These are phyloP conservation scores for Boletus barrowsii DNA, from an alignment of 768 basidiomycete species.

Conservation along the genomic window DNA sequence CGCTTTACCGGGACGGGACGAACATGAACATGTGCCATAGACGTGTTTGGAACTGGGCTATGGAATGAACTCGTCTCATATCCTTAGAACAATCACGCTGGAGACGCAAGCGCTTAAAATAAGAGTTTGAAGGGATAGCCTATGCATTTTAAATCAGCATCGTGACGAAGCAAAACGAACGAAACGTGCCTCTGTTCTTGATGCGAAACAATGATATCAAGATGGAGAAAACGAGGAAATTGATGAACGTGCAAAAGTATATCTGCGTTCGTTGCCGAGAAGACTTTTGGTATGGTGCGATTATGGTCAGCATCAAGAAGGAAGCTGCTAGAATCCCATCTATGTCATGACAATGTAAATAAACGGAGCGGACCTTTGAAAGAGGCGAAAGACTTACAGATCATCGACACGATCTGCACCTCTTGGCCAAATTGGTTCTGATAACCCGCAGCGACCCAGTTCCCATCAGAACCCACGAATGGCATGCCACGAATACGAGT, in stretches of 20 bases:
- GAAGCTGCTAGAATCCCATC: constrained; percentile 81
- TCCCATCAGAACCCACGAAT: constrained; percentile 57
- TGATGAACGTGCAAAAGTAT: constrained; percentile 83
- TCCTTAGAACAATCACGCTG: neutral
- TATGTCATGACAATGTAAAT: constrained; percentile 31
- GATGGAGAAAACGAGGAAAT: constrained; percentile 82
- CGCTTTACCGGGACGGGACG: neutral
- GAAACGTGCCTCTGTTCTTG: constrained; percentile 77
- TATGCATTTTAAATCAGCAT: constrained; percentile 25
- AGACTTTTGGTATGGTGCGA: constrained; percentile 75
- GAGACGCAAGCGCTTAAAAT: constrained; percentile 38
- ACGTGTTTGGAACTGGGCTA: neutral
- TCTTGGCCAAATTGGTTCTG: constrained; percentile 92
- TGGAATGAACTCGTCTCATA: neutral
- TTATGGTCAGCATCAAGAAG: constrained; percentile 76
- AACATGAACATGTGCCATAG: neutral
- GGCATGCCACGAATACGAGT: constrained; percentile 84
- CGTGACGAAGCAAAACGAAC: neutral
- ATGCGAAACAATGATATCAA: constrained; percentile 83
- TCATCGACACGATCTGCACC: constrained; percentile 77
- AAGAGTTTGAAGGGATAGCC: constrained; percentile 82
- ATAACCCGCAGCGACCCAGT: constrained; percentile 87
- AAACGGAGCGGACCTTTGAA: neutral
- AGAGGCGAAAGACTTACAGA: constrained; percentile 60
- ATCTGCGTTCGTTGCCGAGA: constrained; percentile 78